Evolutionary conservation across 2,329 filamentous ascomycete genomes (phyloP).

Genomic region (Alternaria solani): DNA sequence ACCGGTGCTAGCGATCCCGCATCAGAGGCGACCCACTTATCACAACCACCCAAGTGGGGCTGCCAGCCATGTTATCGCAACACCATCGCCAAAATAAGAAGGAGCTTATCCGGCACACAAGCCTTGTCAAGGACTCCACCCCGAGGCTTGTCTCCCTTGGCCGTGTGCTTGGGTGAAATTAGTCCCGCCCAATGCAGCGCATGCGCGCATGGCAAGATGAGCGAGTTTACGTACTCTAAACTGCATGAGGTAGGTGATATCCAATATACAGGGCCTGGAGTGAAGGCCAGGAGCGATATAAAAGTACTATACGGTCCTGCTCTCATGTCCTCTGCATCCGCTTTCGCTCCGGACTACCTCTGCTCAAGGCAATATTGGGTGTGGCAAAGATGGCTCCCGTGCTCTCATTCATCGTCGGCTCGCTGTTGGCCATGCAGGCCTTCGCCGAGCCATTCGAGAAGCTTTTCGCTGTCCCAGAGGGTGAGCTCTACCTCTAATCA

Average conservation of each 20-base stretch:
- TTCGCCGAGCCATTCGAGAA: constrained; percentile 40
- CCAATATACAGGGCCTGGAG: background rate
- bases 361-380: constrained; percentile 20
- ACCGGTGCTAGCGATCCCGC: constrained; percentile 5
- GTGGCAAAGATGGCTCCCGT: constrained; percentile 33
- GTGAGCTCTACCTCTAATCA: constrained; percentile 11
- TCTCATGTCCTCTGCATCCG: constrained; percentile 6
- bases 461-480: constrained; percentile 33
- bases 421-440: constrained; percentile 30
- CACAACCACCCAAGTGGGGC: background rate
- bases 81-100: constrained; percentile 15
- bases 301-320: constrained; percentile 1
- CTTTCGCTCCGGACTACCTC: constrained; percentile 15
- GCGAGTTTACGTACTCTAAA: constrained; percentile 4
- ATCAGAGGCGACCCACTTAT: background rate
- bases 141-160: constrained; percentile 21
- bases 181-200: constrained; percentile 1
- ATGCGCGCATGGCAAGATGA: constrained; percentile 1
- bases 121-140: constrained; percentile 17
- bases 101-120: constrained; percentile 19
- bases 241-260: constrained; percentile 6
- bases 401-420: constrained; percentile 34
- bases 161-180: constrained; percentile 9
- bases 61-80: constrained; percentile 14
- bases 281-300: constrained; percentile 3